These are phyloP conservation scores for Centaurea solstitialis DNA, from an alignment of 129 eudicot genomes.

Conservation along the genomic window DNA sequence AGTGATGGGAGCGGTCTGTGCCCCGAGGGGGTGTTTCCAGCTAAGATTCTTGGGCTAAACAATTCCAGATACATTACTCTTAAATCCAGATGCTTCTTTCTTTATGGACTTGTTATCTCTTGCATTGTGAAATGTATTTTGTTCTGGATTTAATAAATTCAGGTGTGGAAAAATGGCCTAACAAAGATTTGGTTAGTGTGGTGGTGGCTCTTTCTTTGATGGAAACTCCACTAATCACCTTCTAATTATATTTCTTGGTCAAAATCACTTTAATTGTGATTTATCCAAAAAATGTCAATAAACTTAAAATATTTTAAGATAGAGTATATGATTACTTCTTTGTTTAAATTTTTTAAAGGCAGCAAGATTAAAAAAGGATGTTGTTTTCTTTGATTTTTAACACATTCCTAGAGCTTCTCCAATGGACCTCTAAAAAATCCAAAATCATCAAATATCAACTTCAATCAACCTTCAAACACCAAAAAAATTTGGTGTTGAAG, in stretches of 20 bases:
- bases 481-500: too few relatives aligned
- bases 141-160: neutral
- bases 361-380: too few relatives aligned
- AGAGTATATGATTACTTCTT: too few relatives aligned
- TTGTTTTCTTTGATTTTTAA: too few relatives aligned
- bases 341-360: too few relatives aligned
- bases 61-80: neutral
- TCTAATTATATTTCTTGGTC: neutral
- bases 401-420: too few relatives aligned
- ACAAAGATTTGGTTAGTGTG: conserved; percentile 22
- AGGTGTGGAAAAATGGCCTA: neutral
- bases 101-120: neutral
- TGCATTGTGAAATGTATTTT: neutral
- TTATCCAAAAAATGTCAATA: neutral
- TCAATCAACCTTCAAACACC: too few relatives aligned
- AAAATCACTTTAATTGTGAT: neutral
- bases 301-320: too few relatives aligned
- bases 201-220: conserved; percentile 14
- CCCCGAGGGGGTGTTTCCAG: conserved; percentile 33
- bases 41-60: conserved; percentile 27
- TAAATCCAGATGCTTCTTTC: neutral
- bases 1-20: conserved; percentile 25
- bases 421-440: too few relatives aligned
- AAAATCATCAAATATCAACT: too few relatives aligned
- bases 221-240: neutral